Base-by-base conservation (phyloP, 139 green algal genomes). In the Picocystis salinarum region DNA sequence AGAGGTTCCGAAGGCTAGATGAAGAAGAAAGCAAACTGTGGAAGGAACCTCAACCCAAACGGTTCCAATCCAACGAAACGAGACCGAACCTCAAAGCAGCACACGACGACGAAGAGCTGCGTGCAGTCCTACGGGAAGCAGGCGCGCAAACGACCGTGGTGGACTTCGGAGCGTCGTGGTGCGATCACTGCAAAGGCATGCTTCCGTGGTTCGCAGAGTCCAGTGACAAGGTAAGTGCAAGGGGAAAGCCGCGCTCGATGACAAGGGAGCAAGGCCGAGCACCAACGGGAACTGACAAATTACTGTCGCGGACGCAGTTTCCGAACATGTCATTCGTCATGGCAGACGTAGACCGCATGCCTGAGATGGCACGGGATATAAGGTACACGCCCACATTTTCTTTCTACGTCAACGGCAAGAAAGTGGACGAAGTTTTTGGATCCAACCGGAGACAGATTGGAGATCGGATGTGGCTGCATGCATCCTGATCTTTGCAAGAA, bases 351-450 rank as follows among this genome's bases (percentile, higher is more conserved):
- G 61, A 70, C 45, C 28, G 26, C 12, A 40, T 61, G 17, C 45
- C 45, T 6, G 23, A 53, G n/a, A 56, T 34, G 7, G 33, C 59
- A 3, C 46, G 50, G 28, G 39, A 70, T 23, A 34, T 70, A 11
- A 51, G 42, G 12, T 70, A 49, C 51, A 70, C 61, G 34, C 61
- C 61, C 18, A 70, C 61, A 4, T 70, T 70, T n/a, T 22, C 42
- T 2, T 70, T 70, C 42, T 70, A 59, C 39, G 28, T 39, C 12
- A 37, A 61, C 7, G 61, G 61, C 19, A 24, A 39, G 17, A 62
- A 53, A 40, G 42, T 70, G 4, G 61, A 70, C 40, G 61, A 70
- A 24, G 50, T 69, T 25, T 54, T 39, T 17, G 40, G 51, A 1
- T 28, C 44, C 18, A 40, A 42, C 13, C 27, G 19, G 28, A 45